Base-by-base conservation (phyloP, 2,329 filamentous ascomycete species). In the Stromatinia cepivora region DNA sequence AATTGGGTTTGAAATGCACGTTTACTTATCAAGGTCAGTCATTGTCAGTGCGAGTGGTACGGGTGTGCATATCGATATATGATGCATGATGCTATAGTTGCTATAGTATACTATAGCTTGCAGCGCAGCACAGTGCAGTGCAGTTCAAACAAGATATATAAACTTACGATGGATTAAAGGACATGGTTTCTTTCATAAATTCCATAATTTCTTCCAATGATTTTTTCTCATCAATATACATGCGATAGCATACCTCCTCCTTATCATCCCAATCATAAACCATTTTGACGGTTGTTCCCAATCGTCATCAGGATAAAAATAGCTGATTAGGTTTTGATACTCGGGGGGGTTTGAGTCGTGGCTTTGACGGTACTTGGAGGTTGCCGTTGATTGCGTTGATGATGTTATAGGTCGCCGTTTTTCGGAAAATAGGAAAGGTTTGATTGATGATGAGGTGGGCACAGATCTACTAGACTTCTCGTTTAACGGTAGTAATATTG, bases 191-290 rank as follows among this genome's bases (percentile, higher is more conserved):
- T 72, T 84, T 87, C 84, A 93, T 89, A 76, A 89, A 88, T 36
- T 88, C 84, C 83, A 92, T 90, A 54, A 95, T 90, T 73, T 94
- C 88, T 75, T 91, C 88, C 69, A 94, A 81, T 53, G 88, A 86
- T 81, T 86, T 90, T 74, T 88, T 88, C 80, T 95, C 90, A 70
- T 89, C 86, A 74, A 94, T 92, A 76, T 93, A 95, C 76, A 95
- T 86, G 73, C 87, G 86, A 78, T 86, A 88, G 80, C 87, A 90
- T 73, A 88, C 83, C 54, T 86, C 84, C 75, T 86, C 83, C 79
- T 90, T 90, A 70, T 87, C 87, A 67, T 88, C 86, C 88, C 88
- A 90, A 75, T 88, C 85, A 79, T 90, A 90, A 25, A 86, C 78
- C 78, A 79, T 79, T 54, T 73, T 76, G 71, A 65, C 56, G 7